phyloP scores from a whole-genome alignment of 257 asterid genomes.

The Coffea eugenioides region DNA sequence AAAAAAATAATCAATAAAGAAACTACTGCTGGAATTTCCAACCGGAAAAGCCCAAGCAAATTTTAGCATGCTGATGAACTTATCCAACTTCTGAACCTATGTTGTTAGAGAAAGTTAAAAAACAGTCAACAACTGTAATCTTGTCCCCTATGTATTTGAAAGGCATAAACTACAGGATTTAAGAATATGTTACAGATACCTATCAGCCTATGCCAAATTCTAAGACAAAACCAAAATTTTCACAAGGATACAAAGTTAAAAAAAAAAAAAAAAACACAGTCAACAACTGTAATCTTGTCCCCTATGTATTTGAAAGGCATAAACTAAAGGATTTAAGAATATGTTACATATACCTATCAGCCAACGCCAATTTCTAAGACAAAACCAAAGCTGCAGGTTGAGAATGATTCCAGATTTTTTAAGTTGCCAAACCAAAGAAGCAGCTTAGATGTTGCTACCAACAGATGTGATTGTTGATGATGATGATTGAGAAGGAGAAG shows the following conservation, averaged over 20 bases:
- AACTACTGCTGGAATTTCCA: too few relatives aligned
- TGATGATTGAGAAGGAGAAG: constrained; percentile 39
- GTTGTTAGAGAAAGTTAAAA: too few relatives aligned
- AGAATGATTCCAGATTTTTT: background rate
- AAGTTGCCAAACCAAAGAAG: background rate
- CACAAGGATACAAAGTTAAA: background rate
- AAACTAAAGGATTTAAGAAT: background rate
- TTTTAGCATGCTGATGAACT: too few relatives aligned
- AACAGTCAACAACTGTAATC: too few relatives aligned
- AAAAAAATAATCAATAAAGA: too few relatives aligned
- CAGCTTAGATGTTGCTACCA: constrained; percentile 21
- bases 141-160: too few relatives aligned
- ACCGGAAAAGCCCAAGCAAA: too few relatives aligned
- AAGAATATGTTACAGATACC: background rate
- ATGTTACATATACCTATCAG: constrained; percentile 4
- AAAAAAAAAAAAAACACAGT: too few relatives aligned
- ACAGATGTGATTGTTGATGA: constrained; percentile 40
- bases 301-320: too few relatives aligned
- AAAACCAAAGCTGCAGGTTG: background rate
- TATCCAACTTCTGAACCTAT: too few relatives aligned
- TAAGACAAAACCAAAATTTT: background rate
- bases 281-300: too few relatives aligned
- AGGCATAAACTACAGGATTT: background rate
- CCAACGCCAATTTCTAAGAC: background rate
- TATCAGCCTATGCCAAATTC: background rate